Base-by-base conservation (phyloP, 139 green algal genomes). In the Closterium sp. region DNA sequence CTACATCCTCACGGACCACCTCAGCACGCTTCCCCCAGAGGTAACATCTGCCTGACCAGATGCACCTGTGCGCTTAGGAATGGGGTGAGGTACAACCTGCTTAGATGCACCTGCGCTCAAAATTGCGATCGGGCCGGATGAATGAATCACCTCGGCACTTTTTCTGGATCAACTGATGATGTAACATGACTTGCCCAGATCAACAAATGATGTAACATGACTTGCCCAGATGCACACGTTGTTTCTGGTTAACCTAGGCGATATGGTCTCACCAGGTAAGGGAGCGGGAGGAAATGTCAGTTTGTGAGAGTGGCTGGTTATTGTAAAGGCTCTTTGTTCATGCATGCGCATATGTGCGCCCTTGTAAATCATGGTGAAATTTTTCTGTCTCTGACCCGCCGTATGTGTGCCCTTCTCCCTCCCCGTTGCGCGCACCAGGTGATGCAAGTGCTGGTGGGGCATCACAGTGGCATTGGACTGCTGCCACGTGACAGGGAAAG, bases 401-500 rank as follows among this genome's bases (percentile, higher is more conserved):
- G n/a, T n/a, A n/a, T n/a, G n/a, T 42, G 34, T 42, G 0, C 34
- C 34, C 34, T 42, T 42, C 34, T 4, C 34, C 34, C 34, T 6
- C 34, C 34, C 34, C 34, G n/a, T n/a, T n/a, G n/a, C n/a, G n/a
- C n/a, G n/a, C n/a, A 42, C 34, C 90, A 93, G 88, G 50, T 95
- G n/a, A 95, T 95, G 93, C 93, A 95, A 86, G 91, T 38, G 9
- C 28, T 94, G 38, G 97, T 99, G 93, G 96, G 97, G 91, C 95
- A 97, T 73, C 97, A 96, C 88, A 94, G 94, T 28, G 31, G 28
- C 10, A 27, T 50, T 1, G 95, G 95, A n/a, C 90, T 95, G 88
- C 91, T 94, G 2, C 93, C 34, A 10, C 34, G 34, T 42, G 34
- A 42, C 9, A 6, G 34, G 34, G 6, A 42, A 50, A 9, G 13